Base-by-base conservation (phyloP, 768 basidiomycete species). In the Coprinellus micaceus region DNA sequence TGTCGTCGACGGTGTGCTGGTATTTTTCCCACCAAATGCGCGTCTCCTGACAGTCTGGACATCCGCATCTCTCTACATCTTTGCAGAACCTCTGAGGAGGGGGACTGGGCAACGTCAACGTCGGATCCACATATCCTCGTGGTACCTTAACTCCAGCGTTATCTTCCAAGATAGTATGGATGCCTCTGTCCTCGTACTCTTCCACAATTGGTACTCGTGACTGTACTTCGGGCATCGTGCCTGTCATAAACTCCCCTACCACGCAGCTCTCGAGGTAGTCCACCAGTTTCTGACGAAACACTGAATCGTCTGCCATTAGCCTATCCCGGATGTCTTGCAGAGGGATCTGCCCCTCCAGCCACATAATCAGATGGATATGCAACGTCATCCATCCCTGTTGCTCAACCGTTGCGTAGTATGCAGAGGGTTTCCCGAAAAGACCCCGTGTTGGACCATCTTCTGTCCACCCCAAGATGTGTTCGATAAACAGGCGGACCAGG, bases 351-450 rank as follows among this genome's bases (percentile, higher is more conserved):
- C 40, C 13, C 7, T 5, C 10, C 5, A 74, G 66, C 73, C 74
- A 76, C 1, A 75, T 28, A 1, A 76, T 40, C 48, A 71, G 40
- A 52, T 75, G 74, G 2, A 74, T 41, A 59, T 76, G 74, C 5
- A 75, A 25, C 0, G 73, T 72, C 0, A 72, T 51, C 9, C 69
- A 41, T 1, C 74, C 74, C 58, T 77, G 75, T 33, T 71, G 66
- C 51, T 77, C 74, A 1, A 75, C 72, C 0, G 71, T 74, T 1
- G 74, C 74, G 58, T 73, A 75, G 47, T 74, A 74, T 0, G 61
- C 68, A 13, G 50, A 44, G 1, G 69, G 69, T 0, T 63, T 19
- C 0, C 74, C 73, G n/a, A n/a, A 55, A 63, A 74, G 4, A 72
- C n/a, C 0, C 71, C 71, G 24, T 41, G 15, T 22, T 22, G 11